Conservation (phyloP, 2,329 filamentous ascomycete genomes). For the Diaporthe sp. region DNA sequence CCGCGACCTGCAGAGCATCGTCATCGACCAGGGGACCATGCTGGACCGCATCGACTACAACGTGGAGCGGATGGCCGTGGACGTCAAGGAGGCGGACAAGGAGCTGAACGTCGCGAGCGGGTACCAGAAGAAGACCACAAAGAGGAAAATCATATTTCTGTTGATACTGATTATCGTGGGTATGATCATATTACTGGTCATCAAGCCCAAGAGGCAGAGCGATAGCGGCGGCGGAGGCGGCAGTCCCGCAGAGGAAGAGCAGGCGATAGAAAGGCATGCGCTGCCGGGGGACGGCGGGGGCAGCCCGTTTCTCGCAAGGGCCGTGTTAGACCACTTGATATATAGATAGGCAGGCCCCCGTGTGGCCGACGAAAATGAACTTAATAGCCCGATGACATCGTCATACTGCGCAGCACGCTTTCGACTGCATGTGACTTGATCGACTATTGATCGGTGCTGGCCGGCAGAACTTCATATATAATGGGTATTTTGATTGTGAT, state of each 20-base stretch:
- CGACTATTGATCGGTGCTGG: not conserved
- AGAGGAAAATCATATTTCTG: slow-evolving; percentile 93
- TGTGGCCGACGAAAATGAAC: not conserved
- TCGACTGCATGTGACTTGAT: not conserved
- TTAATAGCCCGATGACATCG: not conserved
- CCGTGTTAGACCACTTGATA: slow-evolving; percentile 33
- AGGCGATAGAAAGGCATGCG: slow-evolving; percentile 17
- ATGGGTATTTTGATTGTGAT: slow-evolving; percentile 4
- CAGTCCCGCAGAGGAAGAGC: slow-evolving; percentile 28
- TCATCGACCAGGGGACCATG: slow-evolving; percentile 92
- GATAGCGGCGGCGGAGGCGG: slow-evolving; percentile 19
- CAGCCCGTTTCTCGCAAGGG: slow-evolving; percentile 27
- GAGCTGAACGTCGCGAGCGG: slow-evolving; percentile 90
- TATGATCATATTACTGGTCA: slow-evolving; percentile 84
- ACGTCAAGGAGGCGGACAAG: slow-evolving; percentile 93
- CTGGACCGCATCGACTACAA: slow-evolving; percentile 98
- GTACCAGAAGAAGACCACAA: slow-evolving; percentile 90
- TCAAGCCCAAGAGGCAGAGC: slow-evolving; percentile 76
- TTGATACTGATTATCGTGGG: slow-evolving; percentile 86
- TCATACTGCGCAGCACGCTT: not conserved
- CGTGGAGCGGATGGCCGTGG: slow-evolving; percentile 92
- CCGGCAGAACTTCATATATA: not conserved
- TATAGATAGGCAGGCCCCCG: slow-evolving; percentile 23
- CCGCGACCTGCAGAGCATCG: slow-evolving; percentile 95
- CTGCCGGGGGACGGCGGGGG: not conserved